These are phyloP conservation scores for Lactarius psammicola DNA, from an alignment of 768 basidiomycete genomes.

Conservation along the genomic window DNA sequence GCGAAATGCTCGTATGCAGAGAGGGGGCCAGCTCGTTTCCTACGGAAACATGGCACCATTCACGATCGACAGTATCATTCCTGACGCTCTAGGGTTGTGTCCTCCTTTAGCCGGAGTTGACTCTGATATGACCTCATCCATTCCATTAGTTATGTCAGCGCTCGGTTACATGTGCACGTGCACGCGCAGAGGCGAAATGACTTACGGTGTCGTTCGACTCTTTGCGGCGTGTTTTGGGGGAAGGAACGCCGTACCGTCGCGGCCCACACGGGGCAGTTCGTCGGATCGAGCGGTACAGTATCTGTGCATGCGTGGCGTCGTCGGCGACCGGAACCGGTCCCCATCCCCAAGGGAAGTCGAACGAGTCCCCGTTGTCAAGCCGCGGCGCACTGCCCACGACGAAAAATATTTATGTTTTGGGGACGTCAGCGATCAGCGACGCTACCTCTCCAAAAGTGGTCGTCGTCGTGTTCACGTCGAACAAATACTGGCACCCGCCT, in stretches of 20 bases:
- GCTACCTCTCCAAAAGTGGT: slow-evolving; percentile 56
- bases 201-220: slow-evolving; percentile 49
- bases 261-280: slow-evolving; percentile 54
- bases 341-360: slow-evolving; percentile 26
- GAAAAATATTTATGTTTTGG: slow-evolving; percentile 34
- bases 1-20: neutral
- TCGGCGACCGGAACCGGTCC: neutral
- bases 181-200: neutral
- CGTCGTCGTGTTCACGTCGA: slow-evolving; percentile 49
- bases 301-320: slow-evolving; percentile 33
- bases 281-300: slow-evolving; percentile 52
- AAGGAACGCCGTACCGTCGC: slow-evolving; percentile 44
- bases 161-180: slow-evolving; percentile 31
- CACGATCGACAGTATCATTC: slow-evolving; percentile 37
- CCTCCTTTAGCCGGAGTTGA: slow-evolving; percentile 56
- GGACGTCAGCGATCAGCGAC: neutral
- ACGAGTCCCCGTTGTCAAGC: slow-evolving; percentile 51
- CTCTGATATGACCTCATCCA: slow-evolving; percentile 48
- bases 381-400: slow-evolving; percentile 55
- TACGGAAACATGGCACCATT: too few relatives aligned
- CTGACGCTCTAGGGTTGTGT: slow-evolving; percentile 37
- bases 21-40: neutral
- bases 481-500: too few relatives aligned
- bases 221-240: slow-evolving; percentile 56
- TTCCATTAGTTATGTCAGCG: neutral